phyloP scores from a whole-genome alignment of 495 filamentous ascomycete species.

The Neurospora africana region DNA sequence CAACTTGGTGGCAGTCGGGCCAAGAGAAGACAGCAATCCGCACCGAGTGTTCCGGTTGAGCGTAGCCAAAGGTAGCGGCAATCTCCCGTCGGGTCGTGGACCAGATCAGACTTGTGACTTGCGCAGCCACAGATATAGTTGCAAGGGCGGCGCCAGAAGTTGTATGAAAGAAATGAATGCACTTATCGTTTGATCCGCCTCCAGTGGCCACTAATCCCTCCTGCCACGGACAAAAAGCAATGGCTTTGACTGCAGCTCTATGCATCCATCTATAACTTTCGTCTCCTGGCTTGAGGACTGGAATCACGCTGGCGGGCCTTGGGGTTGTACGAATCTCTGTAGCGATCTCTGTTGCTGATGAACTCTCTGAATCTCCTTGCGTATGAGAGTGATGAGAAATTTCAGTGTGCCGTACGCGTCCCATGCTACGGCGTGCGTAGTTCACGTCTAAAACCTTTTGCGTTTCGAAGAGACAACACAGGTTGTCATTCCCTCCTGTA shows the following conservation, averaged over 20 bases:
- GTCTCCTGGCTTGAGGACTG: constrained; percentile 31
- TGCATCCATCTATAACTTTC: constrained; percentile 69
- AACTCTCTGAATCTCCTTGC: constrained; percentile 3
- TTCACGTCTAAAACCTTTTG: constrained; percentile 40
- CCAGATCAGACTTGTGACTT: constrained; percentile 92
- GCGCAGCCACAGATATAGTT: constrained; percentile 84
- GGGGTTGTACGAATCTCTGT: constrained; percentile 2
- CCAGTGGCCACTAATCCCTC: constrained; percentile 80
- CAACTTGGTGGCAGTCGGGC: constrained; percentile 84
- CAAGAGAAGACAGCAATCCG: constrained; percentile 92
- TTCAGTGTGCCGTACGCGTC: constrained; percentile 1
- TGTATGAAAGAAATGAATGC: constrained; percentile 93
- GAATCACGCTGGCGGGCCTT: background rate
- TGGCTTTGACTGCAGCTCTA: constrained; percentile 87
- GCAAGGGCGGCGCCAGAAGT: constrained; percentile 75
- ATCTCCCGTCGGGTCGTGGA: constrained; percentile 78
- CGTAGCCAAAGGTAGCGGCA: constrained; percentile 86
- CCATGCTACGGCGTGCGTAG: background rate
- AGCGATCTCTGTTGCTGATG: constrained; percentile 1
- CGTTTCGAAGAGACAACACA: constrained; percentile 70
- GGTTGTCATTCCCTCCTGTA: constrained; percentile 87
- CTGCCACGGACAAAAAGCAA: constrained; percentile 96
- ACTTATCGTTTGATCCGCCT: constrained; percentile 85
- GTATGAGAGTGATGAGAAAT: background rate
- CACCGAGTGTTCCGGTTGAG: constrained; percentile 84